Evolutionary conservation across 2,329 filamentous ascomycete species (phyloP).

Genomic region (Arthrinium puccinioides): DNA sequence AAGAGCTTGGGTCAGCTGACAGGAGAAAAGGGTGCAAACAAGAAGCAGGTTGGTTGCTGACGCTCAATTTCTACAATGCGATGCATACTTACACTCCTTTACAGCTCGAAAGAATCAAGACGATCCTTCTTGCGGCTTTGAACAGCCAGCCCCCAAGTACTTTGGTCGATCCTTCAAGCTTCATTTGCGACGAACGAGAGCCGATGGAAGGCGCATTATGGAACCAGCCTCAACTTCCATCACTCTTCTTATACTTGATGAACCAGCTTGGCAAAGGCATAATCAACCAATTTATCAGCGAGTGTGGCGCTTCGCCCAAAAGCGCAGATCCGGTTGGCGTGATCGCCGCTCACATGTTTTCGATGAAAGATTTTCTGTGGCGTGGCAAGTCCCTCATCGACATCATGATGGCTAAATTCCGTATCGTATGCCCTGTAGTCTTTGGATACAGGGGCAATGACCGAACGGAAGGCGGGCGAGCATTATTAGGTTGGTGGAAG

Average conservation of each 20-base stretch:
- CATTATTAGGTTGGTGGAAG: slow-evolving; percentile 67
- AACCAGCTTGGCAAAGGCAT: slow-evolving; percentile 70
- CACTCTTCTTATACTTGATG: slow-evolving; percentile 65
- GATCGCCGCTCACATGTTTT: slow-evolving; percentile 67
- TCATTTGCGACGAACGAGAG: slow-evolving; percentile 38
- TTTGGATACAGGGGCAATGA: slow-evolving; percentile 78
- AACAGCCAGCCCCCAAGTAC: slow-evolving; percentile 43
- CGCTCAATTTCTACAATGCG: not conserved
- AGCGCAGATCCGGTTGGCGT: slow-evolving; percentile 76
- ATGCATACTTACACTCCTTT: slow-evolving; percentile 6
- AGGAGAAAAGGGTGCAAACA: slow-evolving; percentile 56
- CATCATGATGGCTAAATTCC: slow-evolving; percentile 81
- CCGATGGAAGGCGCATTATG: slow-evolving; percentile 41
- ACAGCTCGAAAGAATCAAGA: slow-evolving; percentile 40
- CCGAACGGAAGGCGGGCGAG: slow-evolving; percentile 59
- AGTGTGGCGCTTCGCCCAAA: slow-evolving; percentile 56
- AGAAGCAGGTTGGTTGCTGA: slow-evolving; percentile 37
- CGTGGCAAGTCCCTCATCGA: slow-evolving; percentile 65
- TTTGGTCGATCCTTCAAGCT: slow-evolving; percentile 46
- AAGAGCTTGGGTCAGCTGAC: slow-evolving; percentile 70
- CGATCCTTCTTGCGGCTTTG: slow-evolving; percentile 46
- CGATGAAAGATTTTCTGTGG: slow-evolving; percentile 58
- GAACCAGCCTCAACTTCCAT: slow-evolving; percentile 50
- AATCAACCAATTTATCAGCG: slow-evolving; percentile 61
- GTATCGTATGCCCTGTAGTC: slow-evolving; percentile 72